phyloP scores from a whole-genome alignment of 2,329 filamentous ascomycete genomes.

The Penicillium sp. region DNA sequence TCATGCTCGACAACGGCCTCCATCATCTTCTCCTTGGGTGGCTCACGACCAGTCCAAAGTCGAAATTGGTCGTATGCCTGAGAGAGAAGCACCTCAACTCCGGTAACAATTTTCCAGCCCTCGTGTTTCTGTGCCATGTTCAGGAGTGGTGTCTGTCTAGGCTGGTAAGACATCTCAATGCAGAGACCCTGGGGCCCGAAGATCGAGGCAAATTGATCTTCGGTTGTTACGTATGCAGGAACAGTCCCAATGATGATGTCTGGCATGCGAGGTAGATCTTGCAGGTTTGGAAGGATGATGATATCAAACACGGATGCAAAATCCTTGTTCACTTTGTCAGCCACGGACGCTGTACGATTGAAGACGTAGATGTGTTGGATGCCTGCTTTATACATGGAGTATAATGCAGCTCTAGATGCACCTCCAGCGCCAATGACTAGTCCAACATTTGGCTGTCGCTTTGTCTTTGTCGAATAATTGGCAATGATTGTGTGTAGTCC shows the following conservation, averaged over 20 bases:
- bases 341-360: slow-evolving; percentile 27
- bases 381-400: slow-evolving; percentile 32
- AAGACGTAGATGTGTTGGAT: slow-evolving; percentile 37
- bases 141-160: slow-evolving; percentile 18
- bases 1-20: slow-evolving; percentile 11
- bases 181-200: slow-evolving; percentile 14
- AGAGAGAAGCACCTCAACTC: slow-evolving; percentile 26
- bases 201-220: slow-evolving; percentile 15
- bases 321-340: slow-evolving; percentile 13
- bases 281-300: slow-evolving; percentile 3
- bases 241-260: slow-evolving; percentile 24
- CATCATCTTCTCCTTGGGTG: slow-evolving; percentile 7
- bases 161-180: slow-evolving; percentile 26
- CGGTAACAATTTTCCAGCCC: slow-evolving; percentile 19
- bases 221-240: slow-evolving; percentile 16
- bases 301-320: slow-evolving; percentile 9
- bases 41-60: slow-evolving; percentile 20
- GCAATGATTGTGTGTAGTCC: slow-evolving; percentile 38
- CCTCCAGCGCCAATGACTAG: slow-evolving; percentile 46
- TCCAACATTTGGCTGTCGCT: slow-evolving; percentile 23
- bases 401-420: slow-evolving; percentile 44
- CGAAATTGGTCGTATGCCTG: slow-evolving; percentile 28
- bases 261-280: slow-evolving; percentile 10
- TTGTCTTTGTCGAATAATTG: slow-evolving; percentile 10
- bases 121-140: slow-evolving; percentile 13